Base-by-base conservation (phyloP, 352 stramenopile genomes). In the Phytophthora colocasiae region DNA sequence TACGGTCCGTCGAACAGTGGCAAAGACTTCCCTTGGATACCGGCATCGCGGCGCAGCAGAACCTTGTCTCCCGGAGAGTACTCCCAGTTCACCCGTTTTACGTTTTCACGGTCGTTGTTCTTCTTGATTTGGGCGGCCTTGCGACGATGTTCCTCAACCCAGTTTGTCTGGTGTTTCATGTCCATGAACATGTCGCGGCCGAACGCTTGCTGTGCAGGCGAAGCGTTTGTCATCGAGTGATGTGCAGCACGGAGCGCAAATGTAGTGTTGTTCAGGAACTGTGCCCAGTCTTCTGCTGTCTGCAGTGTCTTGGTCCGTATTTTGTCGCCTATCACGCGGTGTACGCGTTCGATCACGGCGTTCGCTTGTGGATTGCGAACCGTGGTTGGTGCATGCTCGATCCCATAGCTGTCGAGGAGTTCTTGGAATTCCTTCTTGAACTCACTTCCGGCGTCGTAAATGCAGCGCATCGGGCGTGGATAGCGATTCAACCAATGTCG, bases 311-410 rank as follows among this genome's bases (percentile, higher is more conserved):
- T 48, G 0, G 45, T 63, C 11, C 45, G 27, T 2, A 56, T 41
- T 14, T 63, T 56, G 11, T 63, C 44, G 10, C 45, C 45, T 3
- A 63, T 56, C 2, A 63, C 56, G 5, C 31, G 32, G 17, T 50
- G 56, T 1, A 55, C 24, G 6, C 32, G 43, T 31, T 63, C 56
- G 15, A 65, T 39, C 0, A 58, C 38, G 3, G 36, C 46, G 14
- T 65, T 58, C 2, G 47, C 29, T 4, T 65, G 34, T 0, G 43
- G 56, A 27, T 49, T 63, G 8, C 24, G 31, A 4, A n/a, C 0
- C 19, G 19, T 19, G 19, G 19, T 19, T 19, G 19, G 19, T 19
- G n/a, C 46, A 10, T 2, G 9, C n/a, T 64, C 45, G 4, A 56
- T 29, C 11, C 53, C 53, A 17, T 51, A 45, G 41, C 53, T 60